A percentile compares a stretch with the other conserved stretches of the same genome.
These are phyloP conservation scores for Aspergillus proliferans DNA, from an alignment of 2,329 filamentous ascomycete genomes.

Conservation along the genomic window DNA sequence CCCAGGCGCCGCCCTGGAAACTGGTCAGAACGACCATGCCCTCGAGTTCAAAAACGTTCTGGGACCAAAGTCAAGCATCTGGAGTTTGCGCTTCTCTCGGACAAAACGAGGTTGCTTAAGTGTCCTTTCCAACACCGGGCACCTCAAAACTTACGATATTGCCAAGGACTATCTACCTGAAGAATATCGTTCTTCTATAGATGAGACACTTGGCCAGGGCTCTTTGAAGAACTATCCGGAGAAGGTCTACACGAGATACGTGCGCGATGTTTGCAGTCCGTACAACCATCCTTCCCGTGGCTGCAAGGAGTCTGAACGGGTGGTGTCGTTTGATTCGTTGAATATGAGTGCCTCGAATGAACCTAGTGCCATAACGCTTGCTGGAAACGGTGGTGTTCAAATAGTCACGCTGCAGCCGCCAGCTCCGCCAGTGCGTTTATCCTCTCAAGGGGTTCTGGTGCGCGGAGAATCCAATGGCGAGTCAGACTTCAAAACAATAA, in stretches of 20 bases:
- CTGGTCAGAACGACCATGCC: constrained; percentile 42
- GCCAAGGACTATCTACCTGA: constrained; percentile 45
- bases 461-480: constrained; percentile 22
- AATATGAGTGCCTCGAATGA: constrained; percentile 42
- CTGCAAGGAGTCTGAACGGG: constrained; percentile 41
- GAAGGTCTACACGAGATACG: constrained; percentile 40
- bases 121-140: constrained; percentile 53
- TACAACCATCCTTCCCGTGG: constrained; percentile 41
- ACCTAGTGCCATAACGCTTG: constrained; percentile 48
- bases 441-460: constrained; percentile 30
- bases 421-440: constrained; percentile 32
- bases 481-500: constrained; percentile 24
- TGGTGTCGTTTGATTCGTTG: constrained; percentile 59
- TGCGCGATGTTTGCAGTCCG: constrained; percentile 41
- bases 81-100: constrained; percentile 57
- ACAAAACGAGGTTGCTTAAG: constrained; percentile 53
- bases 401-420: constrained; percentile 43
- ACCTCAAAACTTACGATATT: constrained; percentile 52
- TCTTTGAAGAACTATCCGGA: constrained; percentile 38
- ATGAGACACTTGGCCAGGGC: constrained; percentile 34
- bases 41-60: constrained; percentile 54
- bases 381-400: constrained; percentile 47
- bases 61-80: constrained; percentile 49
- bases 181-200: constrained; percentile 32
- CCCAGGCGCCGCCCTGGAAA: constrained; percentile 22